A percentile compares a stretch with the other conserved stretches of the same genome.
phyloP scores from a whole-genome alignment of 495 filamentous ascomycete species.

The Lophiostoma macrostomum region DNA sequence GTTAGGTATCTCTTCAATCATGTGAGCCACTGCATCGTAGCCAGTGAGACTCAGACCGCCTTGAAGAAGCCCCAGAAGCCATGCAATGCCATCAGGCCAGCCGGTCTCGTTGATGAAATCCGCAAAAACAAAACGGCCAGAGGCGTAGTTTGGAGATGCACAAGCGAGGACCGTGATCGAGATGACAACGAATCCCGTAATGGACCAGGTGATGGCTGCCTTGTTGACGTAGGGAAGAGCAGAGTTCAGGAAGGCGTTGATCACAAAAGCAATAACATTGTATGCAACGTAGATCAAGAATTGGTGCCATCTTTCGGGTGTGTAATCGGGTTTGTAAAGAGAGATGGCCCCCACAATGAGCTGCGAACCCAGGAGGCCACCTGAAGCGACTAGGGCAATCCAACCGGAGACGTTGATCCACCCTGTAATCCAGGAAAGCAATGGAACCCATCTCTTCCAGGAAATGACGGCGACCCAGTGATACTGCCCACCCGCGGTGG shows the following conservation, averaged over 20 bases:
- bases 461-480: constrained; percentile 71
- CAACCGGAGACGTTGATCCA: constrained; percentile 75
- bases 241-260: constrained; percentile 66
- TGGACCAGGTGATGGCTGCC: constrained; percentile 61
- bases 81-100: constrained; percentile 56
- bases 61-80: constrained; percentile 53
- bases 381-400: constrained; percentile 49
- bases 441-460: constrained; percentile 57
- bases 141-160: constrained; percentile 59
- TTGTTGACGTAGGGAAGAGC: constrained; percentile 65
- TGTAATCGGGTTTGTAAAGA: constrained; percentile 49
- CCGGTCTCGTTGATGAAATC: constrained; percentile 48
- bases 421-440: constrained; percentile 67
- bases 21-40: constrained; percentile 54
- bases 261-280: constrained; percentile 57
- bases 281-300: constrained; percentile 71
- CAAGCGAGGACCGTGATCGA: constrained; percentile 63
- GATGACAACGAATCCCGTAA: constrained; percentile 66
- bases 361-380: constrained; percentile 44
- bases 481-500: constrained; percentile 60
- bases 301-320: constrained; percentile 63
- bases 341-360: constrained; percentile 48
- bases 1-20: constrained; percentile 69
- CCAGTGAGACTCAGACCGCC: constrained; percentile 54
- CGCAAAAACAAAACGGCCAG: constrained; percentile 53